phyloP scores from a whole-genome alignment of 208 protist genomes.

The Willaertia magna region DNA sequence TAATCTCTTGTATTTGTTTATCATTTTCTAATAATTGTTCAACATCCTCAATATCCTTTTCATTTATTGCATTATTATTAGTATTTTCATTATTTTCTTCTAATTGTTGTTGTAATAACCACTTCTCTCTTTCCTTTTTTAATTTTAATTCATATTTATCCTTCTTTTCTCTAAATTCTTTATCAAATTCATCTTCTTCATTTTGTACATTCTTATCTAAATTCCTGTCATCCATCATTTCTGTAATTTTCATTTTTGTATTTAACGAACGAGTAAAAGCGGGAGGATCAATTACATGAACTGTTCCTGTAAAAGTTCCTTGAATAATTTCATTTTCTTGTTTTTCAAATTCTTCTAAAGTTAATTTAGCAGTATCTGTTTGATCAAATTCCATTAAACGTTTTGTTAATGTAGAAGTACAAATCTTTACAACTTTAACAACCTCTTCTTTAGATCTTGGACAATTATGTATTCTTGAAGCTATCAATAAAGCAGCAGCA shows the following conservation, averaged over 20 bases:
- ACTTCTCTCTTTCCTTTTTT: neutral
- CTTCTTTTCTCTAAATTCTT: neutral
- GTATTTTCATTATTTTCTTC: neutral
- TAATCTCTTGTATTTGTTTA: too few species aligned
- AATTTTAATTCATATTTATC: neutral
- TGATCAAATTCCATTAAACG: constrained; percentile 64
- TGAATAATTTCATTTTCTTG: neutral
- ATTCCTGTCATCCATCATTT: neutral
- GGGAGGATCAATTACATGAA: neutral
- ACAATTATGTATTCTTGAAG: constrained; percentile 64
- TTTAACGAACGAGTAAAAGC: neutral
- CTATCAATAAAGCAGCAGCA: constrained; percentile 63
- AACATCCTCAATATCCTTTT: neutral
- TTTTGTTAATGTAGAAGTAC: constrained; percentile 49
- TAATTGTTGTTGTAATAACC: neutral
- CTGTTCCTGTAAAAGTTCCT: neutral
- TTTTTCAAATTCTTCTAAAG: neutral
- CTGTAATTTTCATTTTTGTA: neutral
- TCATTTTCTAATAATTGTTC: too few species aligned
- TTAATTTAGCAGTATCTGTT: constrained; percentile 47
- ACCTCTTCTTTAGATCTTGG: constrained; percentile 58
- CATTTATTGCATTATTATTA: neutral
- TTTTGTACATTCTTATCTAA: neutral
- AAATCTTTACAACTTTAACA: constrained; percentile 62
- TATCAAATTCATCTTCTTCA: neutral